A percentile compares a stretch with the other conserved stretches of the same genome.
Conservation (phyloP, 345 rosid genomes). For the Aurinia saxatilis region DNA sequence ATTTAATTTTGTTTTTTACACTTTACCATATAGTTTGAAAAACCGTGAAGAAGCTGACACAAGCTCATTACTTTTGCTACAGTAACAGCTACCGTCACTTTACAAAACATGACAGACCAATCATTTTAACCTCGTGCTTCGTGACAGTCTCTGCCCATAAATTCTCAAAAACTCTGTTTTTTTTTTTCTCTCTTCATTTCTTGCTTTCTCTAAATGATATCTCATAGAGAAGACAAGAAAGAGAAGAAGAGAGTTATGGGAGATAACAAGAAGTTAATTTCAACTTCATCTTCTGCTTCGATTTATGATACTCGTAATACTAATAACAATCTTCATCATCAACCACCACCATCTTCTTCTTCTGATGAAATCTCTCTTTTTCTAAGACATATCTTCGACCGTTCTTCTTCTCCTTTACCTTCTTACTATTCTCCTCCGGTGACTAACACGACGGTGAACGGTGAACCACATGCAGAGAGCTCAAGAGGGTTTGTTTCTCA, state of each 20-base stretch:
- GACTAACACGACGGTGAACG: not conserved
- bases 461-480: slow-evolving; percentile 17
- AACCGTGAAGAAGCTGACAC: slow-evolving; percentile 21
- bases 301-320: slow-evolving; percentile 17
- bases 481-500: slow-evolving; percentile 5
- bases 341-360: slow-evolving; percentile 26
- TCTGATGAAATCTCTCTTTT: slow-evolving; percentile 59
- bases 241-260: slow-evolving; percentile 27
- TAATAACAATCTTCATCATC: not conserved
- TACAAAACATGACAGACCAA: slow-evolving; percentile 30
- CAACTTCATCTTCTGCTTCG: slow-evolving; percentile 20
- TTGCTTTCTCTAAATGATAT: slow-evolving; percentile 1
- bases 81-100: slow-evolving; percentile 25
- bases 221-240: slow-evolving; percentile 19
- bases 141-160: slow-evolving; percentile 19
- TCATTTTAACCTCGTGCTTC: slow-evolving; percentile 33
- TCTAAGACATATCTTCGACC: slow-evolving; percentile 57
- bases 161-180: slow-evolving; percentile 18
- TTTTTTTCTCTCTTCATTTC: too few species aligned
- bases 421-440: slow-evolving; percentile 24
- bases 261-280: too few species aligned
- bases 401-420: slow-evolving; percentile 48
- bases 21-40: not conserved
- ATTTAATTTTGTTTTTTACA: not conserved
- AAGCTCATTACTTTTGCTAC: slow-evolving; percentile 21